Evolutionary conservation across 371 early-diverging fungal genomes (phyloP).

Genomic region (Haplosporangium sp.): DNA sequence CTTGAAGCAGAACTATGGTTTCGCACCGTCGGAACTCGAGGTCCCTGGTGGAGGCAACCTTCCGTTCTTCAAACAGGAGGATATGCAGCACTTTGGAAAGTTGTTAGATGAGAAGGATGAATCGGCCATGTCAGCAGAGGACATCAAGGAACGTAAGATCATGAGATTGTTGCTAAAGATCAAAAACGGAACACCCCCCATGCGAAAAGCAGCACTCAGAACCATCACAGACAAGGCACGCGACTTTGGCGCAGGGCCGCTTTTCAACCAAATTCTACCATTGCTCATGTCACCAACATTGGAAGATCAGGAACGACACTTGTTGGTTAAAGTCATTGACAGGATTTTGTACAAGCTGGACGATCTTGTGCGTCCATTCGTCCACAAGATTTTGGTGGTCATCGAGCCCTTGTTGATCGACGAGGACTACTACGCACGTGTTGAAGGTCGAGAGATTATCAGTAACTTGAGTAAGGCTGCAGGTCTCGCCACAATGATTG

Average conservation of each 20-base stretch:
- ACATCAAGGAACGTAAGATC: constrained; percentile 94
- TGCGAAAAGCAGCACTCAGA: constrained; percentile 92
- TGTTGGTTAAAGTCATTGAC: constrained; percentile 97
- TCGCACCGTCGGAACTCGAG: constrained; percentile 85
- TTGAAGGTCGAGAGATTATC: constrained; percentile 98
- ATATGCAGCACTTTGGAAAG: constrained; percentile 96
- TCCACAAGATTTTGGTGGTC: constrained; percentile 97
- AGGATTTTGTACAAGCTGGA: constrained; percentile 95
- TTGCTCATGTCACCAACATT: constrained; percentile 96
- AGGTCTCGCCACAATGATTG: constrained; percentile 97
- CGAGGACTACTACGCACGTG: constrained; percentile 97
- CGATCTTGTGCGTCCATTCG: constrained; percentile 95
- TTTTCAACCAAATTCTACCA: constrained; percentile 97
- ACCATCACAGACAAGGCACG: constrained; percentile 97
- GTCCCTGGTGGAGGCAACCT: constrained; percentile 91
- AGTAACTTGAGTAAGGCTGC: constrained; percentile 97
- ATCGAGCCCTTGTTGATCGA: constrained; percentile 98
- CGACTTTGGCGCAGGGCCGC: constrained; percentile 93
- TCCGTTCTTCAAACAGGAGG: constrained; percentile 96
- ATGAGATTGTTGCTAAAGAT: constrained; percentile 95
- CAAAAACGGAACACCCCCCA: constrained; percentile 97
- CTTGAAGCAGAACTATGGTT: constrained; percentile 68
- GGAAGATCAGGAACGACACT: constrained; percentile 98
- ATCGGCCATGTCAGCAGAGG: constrained; percentile 84
- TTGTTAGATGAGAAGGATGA: constrained; percentile 90